phyloP scores from a whole-genome alignment of 1,284 basidiomycete genomes.

The Meira miltonrushii region DNA sequence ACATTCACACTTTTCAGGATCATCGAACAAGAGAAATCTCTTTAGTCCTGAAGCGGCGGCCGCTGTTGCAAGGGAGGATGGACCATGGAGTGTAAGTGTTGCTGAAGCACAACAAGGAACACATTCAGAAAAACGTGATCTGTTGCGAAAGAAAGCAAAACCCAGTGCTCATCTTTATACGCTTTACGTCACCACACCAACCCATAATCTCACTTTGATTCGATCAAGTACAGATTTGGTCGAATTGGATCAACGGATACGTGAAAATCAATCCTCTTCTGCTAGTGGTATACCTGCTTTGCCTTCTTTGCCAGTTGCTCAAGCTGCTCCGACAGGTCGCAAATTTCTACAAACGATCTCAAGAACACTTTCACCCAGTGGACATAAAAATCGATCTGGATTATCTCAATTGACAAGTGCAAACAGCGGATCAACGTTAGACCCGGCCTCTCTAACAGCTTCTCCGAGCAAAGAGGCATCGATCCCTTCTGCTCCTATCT shows the following conservation, averaged over 20 bases:
- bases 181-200: constrained; percentile 62
- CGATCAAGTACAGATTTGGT: constrained; percentile 68
- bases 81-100: constrained; percentile 69
- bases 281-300: constrained; percentile 22
- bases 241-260: constrained; percentile 69
- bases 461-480: constrained; percentile 2
- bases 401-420: constrained; percentile 15
- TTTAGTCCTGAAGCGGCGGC: constrained; percentile 54
- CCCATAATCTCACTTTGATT: constrained; percentile 78
- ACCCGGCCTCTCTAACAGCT: no score
- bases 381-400: constrained; percentile 17
- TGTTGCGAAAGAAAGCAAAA: constrained; percentile 28
- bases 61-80: constrained; percentile 56
- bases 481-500: background rate
- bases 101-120: constrained; percentile 57
- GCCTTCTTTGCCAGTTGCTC: constrained; percentile 6
- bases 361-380: constrained; percentile 33
- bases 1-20: constrained; percentile 56
- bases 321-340: constrained; percentile 16
- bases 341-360: constrained; percentile 40
- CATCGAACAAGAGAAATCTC: constrained; percentile 58
- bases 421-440: no score
- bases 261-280: constrained; percentile 20
- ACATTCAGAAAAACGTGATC: background rate
- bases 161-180: constrained; percentile 47